Evolutionary conservation across 2,329 filamentous ascomycete species (phyloP).

Genomic region (Ophiocordyceps unilateralis): DNA sequence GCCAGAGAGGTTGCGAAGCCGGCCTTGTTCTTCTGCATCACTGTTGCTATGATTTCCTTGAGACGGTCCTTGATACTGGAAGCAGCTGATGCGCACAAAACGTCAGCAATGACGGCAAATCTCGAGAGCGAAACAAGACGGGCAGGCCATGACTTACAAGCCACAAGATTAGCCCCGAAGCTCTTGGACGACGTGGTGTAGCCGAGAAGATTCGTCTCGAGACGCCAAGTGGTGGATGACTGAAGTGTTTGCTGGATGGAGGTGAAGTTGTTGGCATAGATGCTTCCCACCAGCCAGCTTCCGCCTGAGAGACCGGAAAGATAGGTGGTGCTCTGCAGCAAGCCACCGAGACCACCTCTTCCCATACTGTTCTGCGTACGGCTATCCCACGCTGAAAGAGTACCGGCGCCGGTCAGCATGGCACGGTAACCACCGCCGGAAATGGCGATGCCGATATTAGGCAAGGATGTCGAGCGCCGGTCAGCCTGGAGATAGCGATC

Average conservation of each 20-base stretch:
- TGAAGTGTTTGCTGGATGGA: slow-evolving; percentile 26
- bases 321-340: slow-evolving; percentile 70
- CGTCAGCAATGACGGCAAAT: no score
- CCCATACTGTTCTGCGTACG: slow-evolving; percentile 34
- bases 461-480: slow-evolving; percentile 17
- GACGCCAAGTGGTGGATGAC: slow-evolving; percentile 20
- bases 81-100: not conserved
- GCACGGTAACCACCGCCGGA: slow-evolving; percentile 79
- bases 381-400: slow-evolving; percentile 60
- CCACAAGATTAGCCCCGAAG: not conserved
- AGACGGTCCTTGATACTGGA: not conserved
- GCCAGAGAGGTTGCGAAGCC: slow-evolving; percentile 30
- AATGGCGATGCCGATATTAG: slow-evolving; percentile 56
- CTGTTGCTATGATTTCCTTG: slow-evolving; percentile 14
- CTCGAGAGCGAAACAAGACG: no score
- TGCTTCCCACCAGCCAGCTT: slow-evolving; percentile 65
- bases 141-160: no score
- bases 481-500: slow-evolving; percentile 41
- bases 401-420: slow-evolving; percentile 73
- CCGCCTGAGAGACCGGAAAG: slow-evolving; percentile 67
- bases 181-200: slow-evolving; percentile 1
- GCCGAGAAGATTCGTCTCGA: slow-evolving; percentile 23
- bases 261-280: slow-evolving; percentile 74
- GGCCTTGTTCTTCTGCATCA: slow-evolving; percentile 19
- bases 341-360: slow-evolving; percentile 55